Conservation (phyloP, 1,284 basidiomycete species). For the Cutaneotrichosporon arboriforme region DNA sequence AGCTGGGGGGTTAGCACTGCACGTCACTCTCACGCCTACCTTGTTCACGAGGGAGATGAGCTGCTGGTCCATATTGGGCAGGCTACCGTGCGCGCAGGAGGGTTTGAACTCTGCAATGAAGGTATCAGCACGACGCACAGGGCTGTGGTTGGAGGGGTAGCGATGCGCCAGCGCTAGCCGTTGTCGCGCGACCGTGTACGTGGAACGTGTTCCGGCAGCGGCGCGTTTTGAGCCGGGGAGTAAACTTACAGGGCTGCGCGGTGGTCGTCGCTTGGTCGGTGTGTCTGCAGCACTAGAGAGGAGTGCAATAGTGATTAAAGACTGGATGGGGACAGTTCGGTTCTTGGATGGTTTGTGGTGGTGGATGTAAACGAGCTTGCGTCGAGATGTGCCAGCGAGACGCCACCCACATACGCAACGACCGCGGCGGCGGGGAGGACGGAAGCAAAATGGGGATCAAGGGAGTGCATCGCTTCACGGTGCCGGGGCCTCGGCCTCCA, state of each 20-base stretch:
- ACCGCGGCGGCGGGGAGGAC: neutral
- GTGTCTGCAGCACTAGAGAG: neutral
- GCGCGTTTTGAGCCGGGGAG: neutral
- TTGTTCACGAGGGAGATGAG: conserved; percentile 50
- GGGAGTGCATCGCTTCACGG: too few relatives aligned
- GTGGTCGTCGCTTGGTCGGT: neutral
- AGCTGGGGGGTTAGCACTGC: conserved; percentile 35
- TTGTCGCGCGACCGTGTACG: conserved; percentile 1
- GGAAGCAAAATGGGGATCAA: neutral
- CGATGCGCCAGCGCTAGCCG: neutral
- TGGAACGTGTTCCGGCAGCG: neutral
- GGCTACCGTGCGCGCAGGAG: conserved; percentile 2
- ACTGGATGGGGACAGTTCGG: too few relatives aligned
- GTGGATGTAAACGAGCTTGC: neutral
- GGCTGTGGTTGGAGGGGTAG: neutral
- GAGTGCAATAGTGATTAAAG: too few relatives aligned
- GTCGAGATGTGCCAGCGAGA: too few relatives aligned
- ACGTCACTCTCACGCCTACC: conserved; percentile 19
- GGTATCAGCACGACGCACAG: neutral
- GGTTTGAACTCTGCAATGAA: conserved; percentile 1
- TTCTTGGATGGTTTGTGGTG: too few relatives aligned
- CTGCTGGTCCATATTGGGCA: conserved; percentile 46
- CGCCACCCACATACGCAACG: neutral
- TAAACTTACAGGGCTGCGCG: neutral
- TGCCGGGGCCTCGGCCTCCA: too few relatives aligned